Evolutionary conservation across 345 rosid genomes (phyloP), one percentile per base, ranked within the genome.

Genomic region (Schrenkiella parvula): DNA sequence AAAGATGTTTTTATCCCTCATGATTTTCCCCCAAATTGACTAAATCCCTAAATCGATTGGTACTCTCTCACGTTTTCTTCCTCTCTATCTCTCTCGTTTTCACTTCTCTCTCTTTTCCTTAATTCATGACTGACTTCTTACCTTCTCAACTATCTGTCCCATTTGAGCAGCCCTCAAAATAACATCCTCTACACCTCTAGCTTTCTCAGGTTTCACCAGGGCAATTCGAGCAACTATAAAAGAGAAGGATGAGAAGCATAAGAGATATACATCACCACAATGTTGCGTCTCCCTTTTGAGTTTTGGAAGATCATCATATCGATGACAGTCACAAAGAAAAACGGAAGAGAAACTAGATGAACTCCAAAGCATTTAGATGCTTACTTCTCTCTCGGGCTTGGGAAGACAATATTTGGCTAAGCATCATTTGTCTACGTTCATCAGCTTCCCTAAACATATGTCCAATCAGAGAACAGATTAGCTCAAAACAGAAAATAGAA

Each of bases 141-240:
- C 98, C 96, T 93, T 93, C 77, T 93, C 97, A 70, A 53, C 95
- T 10, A 93, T 88, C 84, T 93, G 98, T 66, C 97, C 97, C 89
- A 72, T 86, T 69, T 91, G 95, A 68, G 97, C 91, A 79, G 97
- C 89, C 79, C 97, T 82, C 60, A 93, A 81, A 64, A 91, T 59
- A 56, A 89, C 90, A 79, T 93, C 98, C 79, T 93, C 97, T 62
- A 93, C 98, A 34, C 96, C 84, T 74, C 91, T 89, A 39, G 96
- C 97, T 80, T 93, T 93, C 81, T 93, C 97, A 79, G 98, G 98
- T 82, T 93, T 93, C 83, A 93, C 98, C 83, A 93, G 74, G 21
- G 97, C 97, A 78, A 93, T 93, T 75, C 97, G 84, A 59, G 98
- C 89, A 72, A 93, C 98, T 93, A 76, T 34, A 11, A 4, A 55